Conservation (phyloP, 2,329 filamentous ascomycete genomes). For the Aurifilum marmelostoma region DNA sequence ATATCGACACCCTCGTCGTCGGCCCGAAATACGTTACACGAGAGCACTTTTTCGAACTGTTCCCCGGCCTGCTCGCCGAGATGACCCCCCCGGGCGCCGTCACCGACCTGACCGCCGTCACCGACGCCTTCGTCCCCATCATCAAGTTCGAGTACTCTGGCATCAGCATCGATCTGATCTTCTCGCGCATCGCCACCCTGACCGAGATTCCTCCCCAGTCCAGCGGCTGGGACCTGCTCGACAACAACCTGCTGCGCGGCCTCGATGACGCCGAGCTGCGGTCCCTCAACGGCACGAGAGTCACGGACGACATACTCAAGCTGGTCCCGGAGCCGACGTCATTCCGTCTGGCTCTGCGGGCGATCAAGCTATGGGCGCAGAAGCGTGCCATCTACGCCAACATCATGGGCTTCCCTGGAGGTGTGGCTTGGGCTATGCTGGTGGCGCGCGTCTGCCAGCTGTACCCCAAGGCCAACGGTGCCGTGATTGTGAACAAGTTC, state of each 20-base stretch:
- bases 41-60: conserved; percentile 89
- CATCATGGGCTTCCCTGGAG: conserved; percentile 93
- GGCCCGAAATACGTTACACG: conserved; percentile 86
- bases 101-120: conserved; percentile 81
- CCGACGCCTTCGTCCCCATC: conserved; percentile 91
- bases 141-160: conserved; percentile 93
- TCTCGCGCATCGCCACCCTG: conserved; percentile 72
- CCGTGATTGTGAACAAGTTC: conserved; percentile 90
- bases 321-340: conserved; percentile 88
- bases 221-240: conserved; percentile 62
- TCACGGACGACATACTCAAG: conserved; percentile 88
- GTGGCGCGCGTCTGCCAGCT: conserved; percentile 95
- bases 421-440: conserved; percentile 97
- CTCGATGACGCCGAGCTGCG: conserved; percentile 85
- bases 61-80: conserved; percentile 76
- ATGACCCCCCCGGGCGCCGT: conserved; percentile 80
- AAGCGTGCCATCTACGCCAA: conserved; percentile 92
- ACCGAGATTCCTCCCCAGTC: conserved; percentile 67
- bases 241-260: conserved; percentile 83
- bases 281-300: conserved; percentile 90
- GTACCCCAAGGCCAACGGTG: conserved; percentile 88
- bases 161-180: conserved; percentile 95
- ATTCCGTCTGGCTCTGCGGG: conserved; percentile 85
- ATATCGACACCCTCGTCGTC: conserved; percentile 96
- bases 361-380: conserved; percentile 96